These are phyloP conservation scores for Monosporascus sp. DNA, from an alignment of 2,329 filamentous ascomycete genomes.

Conservation along the genomic window DNA sequence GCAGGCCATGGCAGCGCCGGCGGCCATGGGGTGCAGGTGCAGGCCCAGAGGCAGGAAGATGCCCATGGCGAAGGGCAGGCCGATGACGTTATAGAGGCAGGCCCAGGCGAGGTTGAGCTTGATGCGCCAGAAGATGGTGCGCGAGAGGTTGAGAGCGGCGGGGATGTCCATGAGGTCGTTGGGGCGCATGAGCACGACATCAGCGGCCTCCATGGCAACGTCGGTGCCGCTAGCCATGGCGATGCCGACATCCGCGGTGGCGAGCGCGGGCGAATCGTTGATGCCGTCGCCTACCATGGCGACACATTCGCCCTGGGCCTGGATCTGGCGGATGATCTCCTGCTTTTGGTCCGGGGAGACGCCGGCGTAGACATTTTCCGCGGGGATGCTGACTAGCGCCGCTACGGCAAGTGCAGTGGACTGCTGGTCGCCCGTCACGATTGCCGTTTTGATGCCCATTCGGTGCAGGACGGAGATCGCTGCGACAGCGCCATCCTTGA, in stretches of 20 bases:
- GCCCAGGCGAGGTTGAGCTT: slow-evolving; percentile 92
- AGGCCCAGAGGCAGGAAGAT: slow-evolving; percentile 86
- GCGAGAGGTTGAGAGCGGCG: slow-evolving; percentile 74
- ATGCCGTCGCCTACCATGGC: slow-evolving; percentile 99
- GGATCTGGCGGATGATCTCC: slow-evolving; percentile 72
- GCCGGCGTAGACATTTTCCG: slow-evolving; percentile 75
- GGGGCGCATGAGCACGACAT: slow-evolving; percentile 91
- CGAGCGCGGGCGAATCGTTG: slow-evolving; percentile 94
- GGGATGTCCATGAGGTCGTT: slow-evolving; percentile 92
- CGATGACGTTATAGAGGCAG: slow-evolving; percentile 86
- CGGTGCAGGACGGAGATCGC: slow-evolving; percentile 75
- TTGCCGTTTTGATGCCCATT: slow-evolving; percentile 82
- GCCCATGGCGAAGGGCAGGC: slow-evolving; percentile 95
- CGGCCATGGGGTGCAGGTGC: slow-evolving; percentile 88
- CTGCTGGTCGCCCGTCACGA: slow-evolving; percentile 89
- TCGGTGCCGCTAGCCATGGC: slow-evolving; percentile 90
- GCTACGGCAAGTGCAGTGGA: slow-evolving; percentile 83
- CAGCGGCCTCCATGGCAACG: slow-evolving; percentile 95
- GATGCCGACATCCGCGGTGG: slow-evolving; percentile 88
- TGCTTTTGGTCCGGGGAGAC: slow-evolving; percentile 91
- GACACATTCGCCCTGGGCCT: slow-evolving; percentile 69
- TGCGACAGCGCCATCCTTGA: slow-evolving; percentile 82
- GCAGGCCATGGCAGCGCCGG: slow-evolving; percentile 87
- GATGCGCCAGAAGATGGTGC: slow-evolving; percentile 85
- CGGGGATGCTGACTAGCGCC: slow-evolving; percentile 71